Evolutionary conservation across 31 red algal species (phyloP), one percentile per base, ranked within the genome.

Genomic region (Odonthalia washingtoniensis): DNA sequence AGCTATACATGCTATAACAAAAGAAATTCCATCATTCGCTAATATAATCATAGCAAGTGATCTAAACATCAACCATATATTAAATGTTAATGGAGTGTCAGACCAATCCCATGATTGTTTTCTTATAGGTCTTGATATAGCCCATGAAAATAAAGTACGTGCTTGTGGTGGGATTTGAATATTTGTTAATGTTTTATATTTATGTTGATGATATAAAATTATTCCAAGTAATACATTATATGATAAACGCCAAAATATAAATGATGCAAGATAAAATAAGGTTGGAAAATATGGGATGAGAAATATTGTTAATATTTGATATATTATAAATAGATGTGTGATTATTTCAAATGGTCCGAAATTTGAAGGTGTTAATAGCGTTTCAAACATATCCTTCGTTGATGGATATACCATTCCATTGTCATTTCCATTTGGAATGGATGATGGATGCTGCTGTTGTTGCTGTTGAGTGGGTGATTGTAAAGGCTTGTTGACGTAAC

Each of bases 21-120:
- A 99, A 45, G 97, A 89, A n/a, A 89, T 63, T 4, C 97, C 97
- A 82, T 99, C 97, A 63, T 99, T 99, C 73, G 90, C 87, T 31
- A 99, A 86, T 26, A 99, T 86, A 39, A 99, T 12, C 70, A 85
- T 96, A 40, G 93, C 82, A 3, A 96, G 81, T 35, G 85, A 74
- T 27, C 97, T 87, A 45, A 99, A 99, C 0, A 85, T 83, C 46
- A 96, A 35, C 97, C 97, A 99, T 40, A 90, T 80, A 42, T 96
- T 92, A 65, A 92, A 94, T 14, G 86, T 85, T 16, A 84, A 60
- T 34, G 94, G 91, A 33, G 66, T 45, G 21, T 78, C 89, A 6
- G 72, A 65, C 89, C 88, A 93, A 2, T 64, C 30, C 24, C 88
- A 97, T 33, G 66, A 35, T n/a, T 73, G 34, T 62, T 83, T 70